Evolutionary conservation across 164 flowering plant species (phyloP).

Genomic region (Tetrastigma voinierianum): DNA sequence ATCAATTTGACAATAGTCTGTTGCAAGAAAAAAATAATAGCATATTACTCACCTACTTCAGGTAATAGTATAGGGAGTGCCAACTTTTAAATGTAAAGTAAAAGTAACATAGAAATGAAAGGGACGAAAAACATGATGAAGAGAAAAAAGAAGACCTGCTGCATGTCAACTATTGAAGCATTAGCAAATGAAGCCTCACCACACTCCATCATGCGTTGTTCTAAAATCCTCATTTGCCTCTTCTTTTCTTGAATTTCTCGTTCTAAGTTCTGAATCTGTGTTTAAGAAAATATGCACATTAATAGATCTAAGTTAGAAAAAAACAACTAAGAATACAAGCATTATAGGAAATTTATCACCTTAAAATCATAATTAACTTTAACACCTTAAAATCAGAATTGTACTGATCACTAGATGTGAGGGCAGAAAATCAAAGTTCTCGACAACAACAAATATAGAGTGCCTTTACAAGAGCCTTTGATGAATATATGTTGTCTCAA

Average conservation of each 20-base stretch:
- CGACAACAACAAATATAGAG: no score
- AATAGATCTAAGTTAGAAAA: neutral
- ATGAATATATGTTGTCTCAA: no score
- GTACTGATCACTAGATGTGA: no score
- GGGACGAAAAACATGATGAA: neutral
- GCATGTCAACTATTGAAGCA: conserved; percentile 90
- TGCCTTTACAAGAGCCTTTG: no score
- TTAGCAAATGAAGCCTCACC: conserved; percentile 84
- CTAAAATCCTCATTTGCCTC: conserved; percentile 78
- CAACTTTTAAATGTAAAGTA: neutral
- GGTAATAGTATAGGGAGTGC: neutral
- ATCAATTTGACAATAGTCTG: conserved; percentile 84
- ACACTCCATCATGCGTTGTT: conserved; percentile 75
- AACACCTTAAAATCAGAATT: neutral
- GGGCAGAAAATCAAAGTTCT: no score
- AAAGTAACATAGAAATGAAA: neutral
- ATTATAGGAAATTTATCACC: neutral
- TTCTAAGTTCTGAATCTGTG: conserved; percentile 89
- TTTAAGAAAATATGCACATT: neutral
- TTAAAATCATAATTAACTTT: no score
- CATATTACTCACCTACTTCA: neutral
- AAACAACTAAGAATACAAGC: neutral
- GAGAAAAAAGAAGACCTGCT: conserved; percentile 60
- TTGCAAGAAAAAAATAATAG: conserved; percentile 11
- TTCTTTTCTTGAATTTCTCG: conserved; percentile 85